Base-by-base conservation (phyloP, 768 basidiomycete species). In the Auricularia auricula-judae region DNA sequence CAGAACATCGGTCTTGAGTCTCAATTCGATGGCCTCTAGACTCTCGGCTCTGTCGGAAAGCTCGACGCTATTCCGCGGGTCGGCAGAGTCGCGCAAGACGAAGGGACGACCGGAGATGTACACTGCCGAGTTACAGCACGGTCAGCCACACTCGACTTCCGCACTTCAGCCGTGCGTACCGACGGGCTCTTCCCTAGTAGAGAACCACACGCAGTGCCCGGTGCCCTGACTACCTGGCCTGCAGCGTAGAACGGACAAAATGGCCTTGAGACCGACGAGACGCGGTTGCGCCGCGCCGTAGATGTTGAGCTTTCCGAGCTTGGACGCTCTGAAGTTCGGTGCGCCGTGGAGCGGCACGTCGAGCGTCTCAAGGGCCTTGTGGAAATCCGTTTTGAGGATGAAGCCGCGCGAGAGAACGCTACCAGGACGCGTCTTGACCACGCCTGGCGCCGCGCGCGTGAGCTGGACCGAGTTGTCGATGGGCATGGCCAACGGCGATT, bases 221-320 rank as follows among this genome's bases (percentile, higher is more conserved):
- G 86, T 82, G 66, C 86, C 80, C 3, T 76, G 70, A 36, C 80
- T 81, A 63, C 81, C 83, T 8, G 90, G 90, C 35, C 87, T 78
- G 67, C 88, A 89, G 42, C 87, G 79, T 4, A 99, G 82, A 11
- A 93, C 81, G 23, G 92, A 92, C 3, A 99, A 77, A 61, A 98
- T 91, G 2, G 93, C 94, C 58, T 91, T 82, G 11, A 99, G 79
- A 3, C 96, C 97, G 68, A 93, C 89, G 1, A 91, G 86, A 2
- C 95, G 90, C 12, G 97, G 97, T 72, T 98, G 97, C 2, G 97
- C 96, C 4, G 88, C 92, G 14, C 96, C 97, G 71, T 89, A 98
- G 2, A 99, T 93, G 68, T 95, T 96, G 39, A 98, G 80, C 64
- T 84, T 83, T 34, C 86, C 87, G 60, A 86, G 82, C 62, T 85